phyloP scores from a whole-genome alignment of 345 rosid genomes.

The Garcia nutans region DNA sequence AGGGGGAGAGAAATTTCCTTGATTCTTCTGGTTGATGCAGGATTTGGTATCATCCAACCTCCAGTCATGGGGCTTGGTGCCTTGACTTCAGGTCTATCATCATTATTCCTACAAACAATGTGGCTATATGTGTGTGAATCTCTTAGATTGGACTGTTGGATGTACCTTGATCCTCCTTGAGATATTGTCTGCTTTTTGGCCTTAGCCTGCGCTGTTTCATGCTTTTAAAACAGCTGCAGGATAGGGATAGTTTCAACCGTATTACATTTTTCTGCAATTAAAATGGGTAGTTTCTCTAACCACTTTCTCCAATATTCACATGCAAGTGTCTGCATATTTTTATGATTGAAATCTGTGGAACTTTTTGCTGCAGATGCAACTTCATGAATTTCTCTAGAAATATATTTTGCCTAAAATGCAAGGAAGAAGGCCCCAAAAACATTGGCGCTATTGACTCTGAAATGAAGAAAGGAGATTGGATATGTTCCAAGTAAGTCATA shows the following conservation, averaged over 20 bases:
- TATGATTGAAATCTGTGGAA: conserved; percentile 1
- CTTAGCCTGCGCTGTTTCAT: too few relatives aligned
- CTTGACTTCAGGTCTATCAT: too few relatives aligned
- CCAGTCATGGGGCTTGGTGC: too few relatives aligned
- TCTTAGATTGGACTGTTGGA: too few relatives aligned
- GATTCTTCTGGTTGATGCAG: background rate
- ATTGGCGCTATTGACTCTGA: conserved; percentile 25
- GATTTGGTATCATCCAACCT: background rate
- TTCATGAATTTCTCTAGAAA: conserved; percentile 54
- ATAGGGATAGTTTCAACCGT: too few relatives aligned
- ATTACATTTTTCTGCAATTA: background rate
- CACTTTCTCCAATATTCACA: background rate
- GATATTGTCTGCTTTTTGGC: too few relatives aligned
- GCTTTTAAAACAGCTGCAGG: too few relatives aligned
- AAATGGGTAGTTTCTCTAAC: background rate
- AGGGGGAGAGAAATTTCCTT: too few relatives aligned
- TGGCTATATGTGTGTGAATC: too few relatives aligned
- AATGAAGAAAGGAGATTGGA: conserved; percentile 72
- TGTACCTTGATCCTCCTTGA: too few relatives aligned
- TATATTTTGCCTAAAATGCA: conserved; percentile 42
- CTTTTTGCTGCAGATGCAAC: conserved; percentile 46
- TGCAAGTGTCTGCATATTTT: background rate
- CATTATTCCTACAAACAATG: too few relatives aligned
- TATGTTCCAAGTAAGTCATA: conserved; percentile 60
- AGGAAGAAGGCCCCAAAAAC: conserved; percentile 40